phyloP scores from a whole-genome alignment of 1,284 basidiomycete genomes.

The Blastosporella zonata region DNA sequence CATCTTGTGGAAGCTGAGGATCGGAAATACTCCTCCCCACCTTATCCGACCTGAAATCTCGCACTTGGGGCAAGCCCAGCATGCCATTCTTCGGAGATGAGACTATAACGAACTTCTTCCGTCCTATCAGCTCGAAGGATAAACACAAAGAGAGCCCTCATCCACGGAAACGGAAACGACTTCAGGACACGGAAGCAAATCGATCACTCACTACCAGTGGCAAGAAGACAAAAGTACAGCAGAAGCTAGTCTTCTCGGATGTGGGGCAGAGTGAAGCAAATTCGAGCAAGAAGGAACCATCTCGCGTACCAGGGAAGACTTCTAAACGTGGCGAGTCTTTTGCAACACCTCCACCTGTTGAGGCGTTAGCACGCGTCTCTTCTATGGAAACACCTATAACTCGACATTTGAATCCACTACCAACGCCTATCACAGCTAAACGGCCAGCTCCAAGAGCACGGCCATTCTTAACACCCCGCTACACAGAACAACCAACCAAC shows the following conservation, averaged over 20 bases:
- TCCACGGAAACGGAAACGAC: constrained; percentile 19
- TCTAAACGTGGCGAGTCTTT: constrained; percentile 3
- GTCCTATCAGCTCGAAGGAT: constrained; percentile 13
- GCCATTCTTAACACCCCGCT: constrained; percentile 11
- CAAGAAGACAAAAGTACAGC: constrained; percentile 17
- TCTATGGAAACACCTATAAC: neutral
- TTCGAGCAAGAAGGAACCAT: neutral
- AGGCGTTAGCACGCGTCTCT: constrained; percentile 9
- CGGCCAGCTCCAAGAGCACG: constrained; percentile 6
- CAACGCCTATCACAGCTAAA: constrained; percentile 7
- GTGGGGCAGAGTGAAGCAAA: neutral
- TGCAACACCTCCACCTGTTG: constrained; percentile 10
- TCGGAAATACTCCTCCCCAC: too few relatives aligned
- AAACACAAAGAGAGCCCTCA: constrained; percentile 9
- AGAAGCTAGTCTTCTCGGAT: constrained; percentile 11
- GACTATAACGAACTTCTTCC: constrained; percentile 31
- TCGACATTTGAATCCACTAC: constrained; percentile 1
- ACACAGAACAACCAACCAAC: neutral
- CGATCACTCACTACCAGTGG: neutral
- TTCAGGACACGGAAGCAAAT: constrained; percentile 9
- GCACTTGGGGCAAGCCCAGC: constrained; percentile 2
- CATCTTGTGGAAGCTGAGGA: too few relatives aligned
- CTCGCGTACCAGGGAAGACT: neutral
- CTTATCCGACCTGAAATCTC: too few relatives aligned
- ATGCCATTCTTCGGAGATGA: constrained; percentile 28